Evolutionary conservation across 2,329 filamentous ascomycete species (phyloP).

Genomic region (Dactylellina drechsleri): DNA sequence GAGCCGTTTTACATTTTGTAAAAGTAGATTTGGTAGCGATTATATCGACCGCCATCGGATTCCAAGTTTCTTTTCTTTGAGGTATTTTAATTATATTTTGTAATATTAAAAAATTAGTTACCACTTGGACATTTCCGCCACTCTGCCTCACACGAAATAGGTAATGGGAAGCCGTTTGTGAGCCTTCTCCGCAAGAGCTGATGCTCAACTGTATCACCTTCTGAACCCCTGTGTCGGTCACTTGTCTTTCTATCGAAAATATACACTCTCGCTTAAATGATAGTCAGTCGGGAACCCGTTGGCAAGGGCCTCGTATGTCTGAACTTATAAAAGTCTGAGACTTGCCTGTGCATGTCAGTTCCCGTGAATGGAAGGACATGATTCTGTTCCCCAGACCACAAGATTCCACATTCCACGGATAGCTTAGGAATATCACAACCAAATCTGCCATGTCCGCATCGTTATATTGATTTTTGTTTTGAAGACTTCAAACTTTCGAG

Average conservation of each 20-base stretch:
- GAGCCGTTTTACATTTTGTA: not conserved
- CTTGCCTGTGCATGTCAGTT: constrained; percentile 31
- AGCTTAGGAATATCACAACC: constrained; percentile 21
- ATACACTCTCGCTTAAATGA: constrained; percentile 51
- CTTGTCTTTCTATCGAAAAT: constrained; percentile 31
- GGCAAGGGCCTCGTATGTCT: constrained; percentile 26
- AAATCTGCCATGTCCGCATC: constrained; percentile 30
- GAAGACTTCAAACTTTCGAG: not conserved
- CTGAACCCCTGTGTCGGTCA: constrained; percentile 40
- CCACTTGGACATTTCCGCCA: constrained; percentile 6
- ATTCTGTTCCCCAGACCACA: not conserved
- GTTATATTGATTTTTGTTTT: constrained; percentile 27
- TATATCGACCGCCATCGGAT: no score
- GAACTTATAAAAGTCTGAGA: constrained; percentile 46
- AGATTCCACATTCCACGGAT: constrained; percentile 16
- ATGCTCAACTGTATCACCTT: constrained; percentile 35
- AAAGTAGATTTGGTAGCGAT: no score
- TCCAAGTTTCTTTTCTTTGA: no score
- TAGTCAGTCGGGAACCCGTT: constrained; percentile 38
- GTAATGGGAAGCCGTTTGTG: not conserved
- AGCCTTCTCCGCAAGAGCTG: constrained; percentile 3
- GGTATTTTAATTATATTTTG: no score
- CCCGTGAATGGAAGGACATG: constrained; percentile 46
- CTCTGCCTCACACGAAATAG: not conserved
- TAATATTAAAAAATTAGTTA: no score